phyloP scores from a whole-genome alignment of 1,284 basidiomycete species.

The Trichosporon sp. region DNA sequence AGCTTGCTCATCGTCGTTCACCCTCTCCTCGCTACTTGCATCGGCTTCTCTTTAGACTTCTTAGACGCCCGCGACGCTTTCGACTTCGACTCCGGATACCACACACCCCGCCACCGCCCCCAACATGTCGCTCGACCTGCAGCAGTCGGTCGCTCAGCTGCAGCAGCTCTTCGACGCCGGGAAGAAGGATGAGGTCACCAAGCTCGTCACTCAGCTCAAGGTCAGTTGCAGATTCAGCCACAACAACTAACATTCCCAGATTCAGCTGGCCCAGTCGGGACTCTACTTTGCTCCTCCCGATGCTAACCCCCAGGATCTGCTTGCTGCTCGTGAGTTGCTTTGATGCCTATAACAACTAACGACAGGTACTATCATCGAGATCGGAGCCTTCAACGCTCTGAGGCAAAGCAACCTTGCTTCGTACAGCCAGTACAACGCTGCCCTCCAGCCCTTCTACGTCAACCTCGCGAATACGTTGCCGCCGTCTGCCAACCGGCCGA shows the following conservation, averaged over 20 bases:
- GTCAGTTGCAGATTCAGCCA: constrained; percentile 34
- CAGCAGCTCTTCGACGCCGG: constrained; percentile 44
- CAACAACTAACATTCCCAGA: constrained; percentile 35
- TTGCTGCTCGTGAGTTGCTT: constrained; percentile 51
- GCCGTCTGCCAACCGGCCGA: constrained; percentile 79
- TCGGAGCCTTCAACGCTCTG: constrained; percentile 92
- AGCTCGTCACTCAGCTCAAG: constrained; percentile 50
- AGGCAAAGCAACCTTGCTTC: constrained; percentile 82
- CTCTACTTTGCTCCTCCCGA: constrained; percentile 55
- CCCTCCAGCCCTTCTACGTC: constrained; percentile 88
- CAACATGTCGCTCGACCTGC: constrained; percentile 48
- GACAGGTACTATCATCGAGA: constrained; percentile 88
- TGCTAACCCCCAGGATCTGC: constrained; percentile 49
- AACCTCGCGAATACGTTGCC: constrained; percentile 77
- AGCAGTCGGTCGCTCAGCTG: constrained; percentile 48
- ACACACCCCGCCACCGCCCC: constrained; percentile 24
- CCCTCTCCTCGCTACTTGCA: neutral
- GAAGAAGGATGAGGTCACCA: constrained; percentile 39
- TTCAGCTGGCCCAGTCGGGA: constrained; percentile 54
- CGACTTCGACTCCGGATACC: neutral
- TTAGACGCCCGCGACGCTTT: neutral
- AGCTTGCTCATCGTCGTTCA: constrained; percentile 6
- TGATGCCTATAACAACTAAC: neutral
- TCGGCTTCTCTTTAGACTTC: neutral
- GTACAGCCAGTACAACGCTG: constrained; percentile 93